Evolutionary conservation across 306 rosid genomes (phyloP), one percentile per base, ranked within the genome.

Genomic region (Medicago lupulina): DNA sequence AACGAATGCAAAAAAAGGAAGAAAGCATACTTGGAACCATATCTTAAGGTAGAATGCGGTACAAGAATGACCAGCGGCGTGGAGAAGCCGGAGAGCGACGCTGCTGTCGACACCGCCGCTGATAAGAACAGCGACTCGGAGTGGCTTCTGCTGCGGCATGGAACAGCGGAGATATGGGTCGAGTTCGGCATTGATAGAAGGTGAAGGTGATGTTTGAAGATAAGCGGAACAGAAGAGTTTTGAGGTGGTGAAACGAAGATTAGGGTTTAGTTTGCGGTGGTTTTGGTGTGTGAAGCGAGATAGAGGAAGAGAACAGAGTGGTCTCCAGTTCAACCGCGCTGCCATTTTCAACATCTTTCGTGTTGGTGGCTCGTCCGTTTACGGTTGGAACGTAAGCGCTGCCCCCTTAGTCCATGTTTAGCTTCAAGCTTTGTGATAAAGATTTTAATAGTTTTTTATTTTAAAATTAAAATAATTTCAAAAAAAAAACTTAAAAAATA

Each of bases 21-120:
- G 31, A 13, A 44, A 15, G 21, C 77, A 7, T 79, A 92, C 97
- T 84, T 92, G 98, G 81, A 95, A 95, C 97, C 97, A 92, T 47
- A 95, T 95, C 79, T 90, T 92, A 77, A 92, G 97, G 78, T 90
- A 95, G 87, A 92, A 90, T 68, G 97, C 97, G 44, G 91, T 86
- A 82, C 98, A 95, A 39, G 90, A 86, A 75, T 95, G 97, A 5
- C 97, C 97, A 14, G 93, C 93, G 19, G 97, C 93, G 28, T 89
- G 96, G 55, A 90, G 97, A 6, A 95, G 87, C 15, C 91, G 92
- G 78, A 95, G 97, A 49, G 97, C 97, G 40, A 92, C 96, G 76
- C 97, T 92, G 86, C 97, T 95, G 65, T 95, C 97, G 39, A 90
- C 97, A 9, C 97, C 98, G 16, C 97, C 97, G 65, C 97, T 95